Evolutionary conservation across 768 basidiomycete species (phyloP), one percentile per base, ranked within the genome.

Genomic region (Lactarius psammicola): DNA sequence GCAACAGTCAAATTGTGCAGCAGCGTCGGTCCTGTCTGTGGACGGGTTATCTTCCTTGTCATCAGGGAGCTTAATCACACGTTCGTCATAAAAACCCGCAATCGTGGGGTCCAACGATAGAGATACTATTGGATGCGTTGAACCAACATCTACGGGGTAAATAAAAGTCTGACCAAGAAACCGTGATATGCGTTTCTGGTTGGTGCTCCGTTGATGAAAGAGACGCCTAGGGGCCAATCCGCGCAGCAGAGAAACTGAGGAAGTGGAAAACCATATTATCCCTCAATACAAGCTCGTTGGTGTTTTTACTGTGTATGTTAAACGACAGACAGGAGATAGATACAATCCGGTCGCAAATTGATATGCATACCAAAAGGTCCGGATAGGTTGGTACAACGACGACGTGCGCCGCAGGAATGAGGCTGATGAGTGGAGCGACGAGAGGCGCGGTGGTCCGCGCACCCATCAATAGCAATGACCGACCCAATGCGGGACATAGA

Each of bases 361-460:
- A 57, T 42, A 68, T 34, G 28, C 56, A 61, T 60, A 58, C 59
- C 63, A 46, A 55, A 34, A 60, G 59, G 56, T 58, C 30, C 42
- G 60, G 65, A 68, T 62, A 66, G 26, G 58, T 58, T 68, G 55
- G 56, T 68, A 68, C 67, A 68, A 63, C 51, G 40, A 57, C 65
- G 31, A 55, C 55, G 42, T 36, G 23, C n/a, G 56, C 65, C 54
- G 56, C 44, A n/a, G 42, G 34, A 60, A 58, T 18, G 28, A 31
- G 44, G 49, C 34, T 51, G 56, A 59, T 33, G 42, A 30, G 46
- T 58, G 59, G 54, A 54, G 55, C 44, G 49, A 61, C 8, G 59
- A 64, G 40, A 42, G n/a, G 51, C 53, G 56, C 30, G 38, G 18
- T 23, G 20, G 53, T 28, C 61, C 60, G 31, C 38, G 49, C 53